Conservation (phyloP, 495 filamentous ascomycete genomes). For the Podospora tetraspora region DNA sequence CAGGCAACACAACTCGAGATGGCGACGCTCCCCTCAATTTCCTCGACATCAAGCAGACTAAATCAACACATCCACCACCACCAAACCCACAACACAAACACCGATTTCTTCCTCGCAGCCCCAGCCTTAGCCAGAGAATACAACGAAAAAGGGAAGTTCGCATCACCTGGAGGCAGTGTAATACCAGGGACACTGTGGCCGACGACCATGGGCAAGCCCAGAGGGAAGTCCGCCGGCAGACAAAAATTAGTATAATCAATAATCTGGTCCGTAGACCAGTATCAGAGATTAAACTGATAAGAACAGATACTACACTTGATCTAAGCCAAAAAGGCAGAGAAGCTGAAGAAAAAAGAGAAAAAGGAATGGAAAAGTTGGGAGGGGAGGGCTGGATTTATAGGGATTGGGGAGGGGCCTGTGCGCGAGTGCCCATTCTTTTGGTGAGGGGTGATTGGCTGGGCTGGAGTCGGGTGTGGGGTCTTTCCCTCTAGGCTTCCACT, state of each 20-base stretch:
- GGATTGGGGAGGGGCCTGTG: background rate
- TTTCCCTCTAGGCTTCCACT: background rate
- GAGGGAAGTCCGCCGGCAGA: slow-evolving; percentile 21
- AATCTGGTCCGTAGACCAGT: slow-evolving; percentile 62
- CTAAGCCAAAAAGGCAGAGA: slow-evolving; percentile 70
- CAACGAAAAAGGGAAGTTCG: slow-evolving; percentile 47
- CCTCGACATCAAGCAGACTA: no score
- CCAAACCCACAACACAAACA: background rate
- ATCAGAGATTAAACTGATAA: slow-evolving; percentile 93
- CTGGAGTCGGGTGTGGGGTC: background rate
- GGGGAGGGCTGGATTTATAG: background rate
- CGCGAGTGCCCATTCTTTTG: background rate
- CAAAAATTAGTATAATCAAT: slow-evolving; percentile 86
- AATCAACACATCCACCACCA: background rate
- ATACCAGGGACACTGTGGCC: slow-evolving; percentile 79
- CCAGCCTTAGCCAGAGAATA: slow-evolving; percentile 7
- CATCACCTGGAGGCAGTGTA: slow-evolving; percentile 82
- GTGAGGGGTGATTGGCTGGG: background rate
- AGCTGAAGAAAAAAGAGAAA: slow-evolving; percentile 29
- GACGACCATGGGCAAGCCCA: slow-evolving; percentile 74
- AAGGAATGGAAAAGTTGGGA: background rate
- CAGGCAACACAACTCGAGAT: background rate
- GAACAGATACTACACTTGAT: slow-evolving; percentile 99
- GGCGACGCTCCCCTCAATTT: background rate
- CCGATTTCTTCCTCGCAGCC: slow-evolving; percentile 18